These are phyloP conservation scores for Diplodia seriata DNA, from an alignment of 2,329 filamentous ascomycete species.

Conservation along the genomic window DNA sequence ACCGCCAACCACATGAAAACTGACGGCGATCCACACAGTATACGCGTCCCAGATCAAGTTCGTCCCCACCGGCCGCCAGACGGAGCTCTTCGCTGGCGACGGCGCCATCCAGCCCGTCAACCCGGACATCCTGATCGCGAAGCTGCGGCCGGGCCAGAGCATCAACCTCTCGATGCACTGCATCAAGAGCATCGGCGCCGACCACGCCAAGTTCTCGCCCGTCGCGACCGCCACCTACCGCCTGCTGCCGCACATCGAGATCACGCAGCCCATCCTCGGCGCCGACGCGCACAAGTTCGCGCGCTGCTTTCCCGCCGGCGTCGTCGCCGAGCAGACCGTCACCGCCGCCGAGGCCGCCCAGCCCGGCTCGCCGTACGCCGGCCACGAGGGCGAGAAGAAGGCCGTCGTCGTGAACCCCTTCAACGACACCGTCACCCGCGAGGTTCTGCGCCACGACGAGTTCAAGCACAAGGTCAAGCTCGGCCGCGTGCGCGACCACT, in stretches of 20 bases:
- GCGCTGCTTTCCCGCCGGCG: conserved; percentile 85
- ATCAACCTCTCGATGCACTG: conserved; percentile 90
- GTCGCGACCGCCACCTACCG: conserved; percentile 95
- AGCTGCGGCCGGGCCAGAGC: conserved; percentile 87
- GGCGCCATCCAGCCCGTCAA: conserved; percentile 79
- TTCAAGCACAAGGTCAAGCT: conserved; percentile 96
- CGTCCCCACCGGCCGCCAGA: conserved; percentile 70
- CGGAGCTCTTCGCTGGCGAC: conserved; percentile 48
- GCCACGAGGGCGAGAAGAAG: conserved; percentile 79
- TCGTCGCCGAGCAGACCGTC: conserved; percentile 80
- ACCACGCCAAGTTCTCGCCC: conserved; percentile 97
- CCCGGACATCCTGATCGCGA: conserved; percentile 92
- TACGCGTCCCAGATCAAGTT: conserved; percentile 69
- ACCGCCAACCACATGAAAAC: neutral
- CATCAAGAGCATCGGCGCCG: conserved; percentile 89
- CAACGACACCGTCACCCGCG: conserved; percentile 93
- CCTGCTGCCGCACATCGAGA: conserved; percentile 85
- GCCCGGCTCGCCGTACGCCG: conserved; percentile 71
- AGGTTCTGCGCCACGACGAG: conserved; percentile 88
- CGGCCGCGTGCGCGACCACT: conserved; percentile 89
- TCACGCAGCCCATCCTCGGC: conserved; percentile 82
- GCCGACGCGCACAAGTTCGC: conserved; percentile 88
- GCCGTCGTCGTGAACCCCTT: conserved; percentile 88
- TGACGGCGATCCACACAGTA: conserved; percentile 38
- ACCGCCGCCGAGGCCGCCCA: conserved; percentile 69